phyloP scores from a whole-genome alignment of 1,284 basidiomycete species.

The Calocybe gambosa region DNA sequence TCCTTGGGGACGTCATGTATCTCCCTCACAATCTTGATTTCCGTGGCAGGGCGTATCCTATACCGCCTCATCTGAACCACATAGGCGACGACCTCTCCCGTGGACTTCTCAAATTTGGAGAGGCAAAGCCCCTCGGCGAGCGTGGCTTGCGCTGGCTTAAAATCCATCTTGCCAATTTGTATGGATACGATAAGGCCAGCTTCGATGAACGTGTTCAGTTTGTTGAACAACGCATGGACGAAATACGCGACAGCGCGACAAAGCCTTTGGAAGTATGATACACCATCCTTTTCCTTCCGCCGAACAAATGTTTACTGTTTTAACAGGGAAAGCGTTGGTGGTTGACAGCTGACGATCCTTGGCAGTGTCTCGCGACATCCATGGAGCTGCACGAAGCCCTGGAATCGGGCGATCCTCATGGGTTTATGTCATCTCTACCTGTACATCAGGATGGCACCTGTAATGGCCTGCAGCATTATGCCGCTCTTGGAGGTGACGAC shows the following conservation, averaged over 20 bases:
- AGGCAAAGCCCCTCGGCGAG: slow-evolving; percentile 74
- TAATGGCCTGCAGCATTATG: slow-evolving; percentile 98
- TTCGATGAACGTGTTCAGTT: slow-evolving; percentile 89
- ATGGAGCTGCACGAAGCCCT: slow-evolving; percentile 81
- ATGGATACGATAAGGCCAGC: slow-evolving; percentile 92
- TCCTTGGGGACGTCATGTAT: slow-evolving; percentile 84
- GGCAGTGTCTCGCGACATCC: slow-evolving; percentile 95
- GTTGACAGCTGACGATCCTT: slow-evolving; percentile 90
- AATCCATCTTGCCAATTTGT: slow-evolving; percentile 91
- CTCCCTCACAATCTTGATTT: slow-evolving; percentile 98
- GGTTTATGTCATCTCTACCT: slow-evolving; percentile 75
- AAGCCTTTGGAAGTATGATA: slow-evolving; percentile 70
- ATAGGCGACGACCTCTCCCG: slow-evolving; percentile 94
- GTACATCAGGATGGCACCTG: slow-evolving; percentile 99
- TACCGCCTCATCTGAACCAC: slow-evolving; percentile 94
- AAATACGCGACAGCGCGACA: slow-evolving; percentile 82
- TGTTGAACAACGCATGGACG: slow-evolving; percentile 66
- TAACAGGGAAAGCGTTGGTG: slow-evolving; percentile 76
- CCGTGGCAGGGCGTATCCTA: slow-evolving; percentile 94
- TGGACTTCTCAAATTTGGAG: slow-evolving; percentile 84
- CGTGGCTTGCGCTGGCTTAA: slow-evolving; percentile 84
- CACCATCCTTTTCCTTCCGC: background rate
- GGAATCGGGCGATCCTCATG: slow-evolving; percentile 65
- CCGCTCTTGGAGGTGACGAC: slow-evolving; percentile 91
- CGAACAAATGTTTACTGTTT: background rate